Base-by-base conservation (phyloP, 2,329 filamentous ascomycete genomes). In the Xylaria sp. region DNA sequence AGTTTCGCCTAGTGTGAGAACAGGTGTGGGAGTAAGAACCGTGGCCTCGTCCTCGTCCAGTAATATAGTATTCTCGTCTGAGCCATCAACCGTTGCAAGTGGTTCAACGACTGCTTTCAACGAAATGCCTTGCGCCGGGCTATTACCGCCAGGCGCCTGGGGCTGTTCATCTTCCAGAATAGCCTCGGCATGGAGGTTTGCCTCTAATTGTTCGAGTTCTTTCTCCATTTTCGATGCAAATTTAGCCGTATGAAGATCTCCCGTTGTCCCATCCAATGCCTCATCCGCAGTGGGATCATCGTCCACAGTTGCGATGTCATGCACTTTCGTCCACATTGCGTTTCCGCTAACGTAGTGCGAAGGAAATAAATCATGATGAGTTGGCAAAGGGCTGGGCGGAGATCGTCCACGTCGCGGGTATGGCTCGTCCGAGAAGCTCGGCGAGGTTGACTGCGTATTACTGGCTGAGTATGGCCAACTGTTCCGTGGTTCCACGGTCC, bases 331-430 rank as follows among this genome's bases (percentile, higher is more conserved):
- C 77, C 77, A 76, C 30, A 46, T 69, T n/a, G 63, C 70, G 48
- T 71, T 69, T 39, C 62, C 63, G 48, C 64, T 60, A 25, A 66
- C 65, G 52, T 70, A 73, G 25, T 76, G 74, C 23, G 77, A 74
- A 30, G 80, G 78, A 66, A 77, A 78, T 55, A 76, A 74, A 55
- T 80, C 83, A 60, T 78, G 76, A 67, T 84, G 80, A 66, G 80
- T 84, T 23, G 84, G 83, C 41, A 83, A 74, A 13, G 84, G 84
- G 46, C 85, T 86, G 0, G 86, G 84, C 1, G 86, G 86, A 28
- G 86, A 88, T 34, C 86, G 82, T 6, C 86, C 86, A 52, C 86
- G 80, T 12, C 79, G 79, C n/a, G 80, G 80, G 71, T 76, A 82
- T 1, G 80, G 77, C 36, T 85, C 83, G 20, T 83, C 79, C 3